Evolutionary conservation across 1,139 yeast species (phyloP), one percentile per base, ranked within the genome.

Genomic region (Torulaspora pretoriensis): DNA sequence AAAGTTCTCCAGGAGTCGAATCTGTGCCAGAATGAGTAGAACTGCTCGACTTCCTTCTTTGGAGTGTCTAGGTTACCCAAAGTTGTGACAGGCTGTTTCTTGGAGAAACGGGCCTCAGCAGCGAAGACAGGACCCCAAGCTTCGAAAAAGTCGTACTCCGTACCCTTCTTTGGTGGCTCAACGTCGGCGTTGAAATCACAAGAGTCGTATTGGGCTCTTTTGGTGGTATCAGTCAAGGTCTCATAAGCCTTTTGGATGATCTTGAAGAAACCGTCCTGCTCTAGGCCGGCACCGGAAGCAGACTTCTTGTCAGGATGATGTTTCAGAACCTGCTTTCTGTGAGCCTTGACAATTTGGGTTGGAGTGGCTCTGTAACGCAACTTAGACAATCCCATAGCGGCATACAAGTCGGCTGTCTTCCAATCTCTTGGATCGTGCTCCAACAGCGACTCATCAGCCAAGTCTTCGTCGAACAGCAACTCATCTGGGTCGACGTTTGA

Each of bases 1-100:
- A 92, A 92, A 38, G 96, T 76, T 76, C 96, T 88, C 99, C 99
- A 92, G 26, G 98, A 92, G 68, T 92, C 97, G 60, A 92, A 88
- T 68, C 85, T 84, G 71, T 89, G 89, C 92, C 94, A 92, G 77
- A 87, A 88, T 48, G 77, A 73, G 75, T 92, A 92, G 73, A 92
- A 94, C 38, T 71, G 74, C 63, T 92, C 98, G 46, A 92, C 96
- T 53, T 89, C 95, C 43, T 77, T 81, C 74, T 87, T 86, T 46
- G 88, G 48, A 29, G 90, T 65, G 43, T 81, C 77, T 46, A 74
- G 65, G 53, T 73, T 75, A 52, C 99, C 98, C 55, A 92, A 76
- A 49, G 61, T 52, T 51, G 97, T 97, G 55, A 86, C 94, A 43
- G 97, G 96, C 67, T 83, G 83, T 66, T 78, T 84, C 70, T 80